A percentile compares a stretch with the other conserved stretches of the same genome.
phyloP scores from a whole-genome alignment of 1,139 yeast genomes.

The Suhomyces atakaporum region DNA sequence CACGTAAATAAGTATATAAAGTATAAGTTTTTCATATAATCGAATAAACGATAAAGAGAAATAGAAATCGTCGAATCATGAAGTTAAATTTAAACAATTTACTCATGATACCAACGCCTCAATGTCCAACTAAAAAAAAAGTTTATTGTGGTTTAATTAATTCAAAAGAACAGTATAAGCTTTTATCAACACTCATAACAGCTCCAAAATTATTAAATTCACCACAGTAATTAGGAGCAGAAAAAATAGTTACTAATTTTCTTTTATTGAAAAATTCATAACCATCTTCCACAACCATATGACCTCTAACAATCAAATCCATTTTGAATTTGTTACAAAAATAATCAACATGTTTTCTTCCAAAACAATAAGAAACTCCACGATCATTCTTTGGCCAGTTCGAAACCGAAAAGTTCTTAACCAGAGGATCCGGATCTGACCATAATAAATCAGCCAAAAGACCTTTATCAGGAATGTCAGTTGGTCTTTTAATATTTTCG shows the following conservation, averaged over 20 bases:
- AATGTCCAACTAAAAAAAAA: conserved; percentile 3
- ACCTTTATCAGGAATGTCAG: conserved; percentile 86
- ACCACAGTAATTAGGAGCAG: conserved; percentile 91
- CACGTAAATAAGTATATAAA: too few relatives aligned
- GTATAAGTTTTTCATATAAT: too few relatives aligned
- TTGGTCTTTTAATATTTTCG: conserved; percentile 72
- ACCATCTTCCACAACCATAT: conserved; percentile 94
- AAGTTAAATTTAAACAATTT: not conserved
- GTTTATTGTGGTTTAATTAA: conserved; percentile 63
- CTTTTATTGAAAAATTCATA: conserved; percentile 82
- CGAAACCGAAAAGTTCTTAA: conserved; percentile 39
- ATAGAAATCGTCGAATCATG: conserved; percentile 13
- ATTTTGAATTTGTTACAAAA: conserved; percentile 71
- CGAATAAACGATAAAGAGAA: conserved; percentile 6
- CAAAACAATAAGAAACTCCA: conserved; percentile 84
- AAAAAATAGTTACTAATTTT: conserved; percentile 77
- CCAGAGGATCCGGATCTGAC: conserved; percentile 81
- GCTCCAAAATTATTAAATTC: conserved; percentile 93
- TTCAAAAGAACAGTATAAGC: conserved; percentile 80
- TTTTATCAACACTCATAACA: conserved; percentile 79
- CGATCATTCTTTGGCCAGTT: conserved; percentile 86
- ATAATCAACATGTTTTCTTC: conserved; percentile 68
- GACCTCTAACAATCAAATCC: conserved; percentile 82
- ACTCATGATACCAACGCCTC: conserved; percentile 8
- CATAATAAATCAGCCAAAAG: conserved; percentile 78